Conservation (phyloP, 768 basidiomycete genomes). For the Lepiota brunneoincarnata region DNA sequence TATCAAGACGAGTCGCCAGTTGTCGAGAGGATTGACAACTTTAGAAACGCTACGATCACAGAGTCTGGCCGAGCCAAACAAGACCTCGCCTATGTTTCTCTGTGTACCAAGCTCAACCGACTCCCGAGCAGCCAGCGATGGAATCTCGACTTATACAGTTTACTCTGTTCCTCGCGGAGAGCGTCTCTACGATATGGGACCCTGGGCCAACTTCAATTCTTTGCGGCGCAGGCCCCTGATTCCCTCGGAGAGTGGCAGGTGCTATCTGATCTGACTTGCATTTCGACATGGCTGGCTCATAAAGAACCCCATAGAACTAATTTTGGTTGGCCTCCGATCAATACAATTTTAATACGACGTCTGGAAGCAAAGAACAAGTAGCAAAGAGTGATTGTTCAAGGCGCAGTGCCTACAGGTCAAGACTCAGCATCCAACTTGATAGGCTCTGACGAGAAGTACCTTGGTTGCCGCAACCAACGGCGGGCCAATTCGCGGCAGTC, state of each 20-base stretch:
- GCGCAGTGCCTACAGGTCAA: conserved; percentile 8
- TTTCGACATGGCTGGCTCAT: conserved; percentile 3
- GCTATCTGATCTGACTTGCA: not conserved
- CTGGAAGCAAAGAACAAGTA: conserved; percentile 16
- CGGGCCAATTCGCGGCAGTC: conserved; percentile 48
- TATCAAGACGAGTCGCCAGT: conserved; percentile 6
- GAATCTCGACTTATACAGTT: conserved; percentile 7
- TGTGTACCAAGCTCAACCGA: conserved; percentile 8
- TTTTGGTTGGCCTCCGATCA: conserved; percentile 38
- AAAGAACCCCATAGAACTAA: conserved; percentile 12
- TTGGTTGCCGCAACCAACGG: conserved; percentile 50
- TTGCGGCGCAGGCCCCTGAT: conserved; percentile 22
- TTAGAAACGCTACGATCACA: conserved; percentile 25
- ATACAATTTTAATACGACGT: conserved; percentile 28
- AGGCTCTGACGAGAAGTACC: conserved; percentile 27
- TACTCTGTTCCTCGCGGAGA: conserved; percentile 23
- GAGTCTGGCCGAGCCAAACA: not conserved
- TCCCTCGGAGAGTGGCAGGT: conserved; percentile 13
- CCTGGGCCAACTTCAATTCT: conserved; percentile 24
- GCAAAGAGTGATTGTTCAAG: not conserved
- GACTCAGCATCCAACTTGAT: conserved; percentile 16
- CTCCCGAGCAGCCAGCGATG: not conserved
- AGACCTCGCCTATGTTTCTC: not conserved
- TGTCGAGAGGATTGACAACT: conserved; percentile 33
- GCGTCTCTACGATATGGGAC: conserved; percentile 37